These are phyloP conservation scores for Teunomyces funiuensis DNA, from an alignment of 805 yeast species.

Conservation along the genomic window DNA sequence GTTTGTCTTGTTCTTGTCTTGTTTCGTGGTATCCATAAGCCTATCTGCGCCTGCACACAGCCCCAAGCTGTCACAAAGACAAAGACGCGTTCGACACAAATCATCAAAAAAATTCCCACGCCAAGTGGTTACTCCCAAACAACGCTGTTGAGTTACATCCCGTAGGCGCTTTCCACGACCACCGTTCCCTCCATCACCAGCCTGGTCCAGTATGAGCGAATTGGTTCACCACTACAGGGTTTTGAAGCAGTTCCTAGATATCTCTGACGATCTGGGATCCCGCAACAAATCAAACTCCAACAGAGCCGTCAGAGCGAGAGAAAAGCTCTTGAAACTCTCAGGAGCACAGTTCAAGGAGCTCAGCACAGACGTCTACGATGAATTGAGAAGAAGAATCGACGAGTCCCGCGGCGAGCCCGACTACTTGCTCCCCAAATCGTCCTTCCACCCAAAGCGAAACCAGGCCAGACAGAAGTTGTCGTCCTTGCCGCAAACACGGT, in stretches of 20 bases:
- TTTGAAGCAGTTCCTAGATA: conserved; percentile 50
- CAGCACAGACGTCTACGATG: conserved; percentile 93
- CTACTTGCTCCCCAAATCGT: conserved; percentile 64
- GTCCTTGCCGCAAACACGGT: conserved; percentile 74
- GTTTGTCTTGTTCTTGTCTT: not conserved
- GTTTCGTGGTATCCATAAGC: too few species aligned
- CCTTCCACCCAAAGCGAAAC: conserved; percentile 90
- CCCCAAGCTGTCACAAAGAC: not conserved
- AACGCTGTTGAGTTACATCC: conserved; percentile 4
- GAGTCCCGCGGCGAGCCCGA: conserved; percentile 60
- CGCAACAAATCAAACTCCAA: conserved; percentile 44
- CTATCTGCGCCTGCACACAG: not conserved
- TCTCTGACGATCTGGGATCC: conserved; percentile 45
- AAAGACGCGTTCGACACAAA: conserved; percentile 5
- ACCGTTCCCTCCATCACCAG: too few species aligned
- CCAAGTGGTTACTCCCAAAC: not conserved
- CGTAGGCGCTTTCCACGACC: not conserved
- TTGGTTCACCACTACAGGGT: conserved; percentile 48
- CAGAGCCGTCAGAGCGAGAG: conserved; percentile 81
- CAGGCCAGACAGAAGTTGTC: conserved; percentile 93
- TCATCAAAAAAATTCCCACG: conserved; percentile 1
- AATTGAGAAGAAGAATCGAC: conserved; percentile 73
- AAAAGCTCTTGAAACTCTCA: conserved; percentile 78
- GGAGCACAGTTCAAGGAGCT: conserved; percentile 83
- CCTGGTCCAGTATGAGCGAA: conserved; percentile 20